phyloP scores from a whole-genome alignment of 1,139 yeast species.

The Nakaseomyces uthaithaninus region DNA sequence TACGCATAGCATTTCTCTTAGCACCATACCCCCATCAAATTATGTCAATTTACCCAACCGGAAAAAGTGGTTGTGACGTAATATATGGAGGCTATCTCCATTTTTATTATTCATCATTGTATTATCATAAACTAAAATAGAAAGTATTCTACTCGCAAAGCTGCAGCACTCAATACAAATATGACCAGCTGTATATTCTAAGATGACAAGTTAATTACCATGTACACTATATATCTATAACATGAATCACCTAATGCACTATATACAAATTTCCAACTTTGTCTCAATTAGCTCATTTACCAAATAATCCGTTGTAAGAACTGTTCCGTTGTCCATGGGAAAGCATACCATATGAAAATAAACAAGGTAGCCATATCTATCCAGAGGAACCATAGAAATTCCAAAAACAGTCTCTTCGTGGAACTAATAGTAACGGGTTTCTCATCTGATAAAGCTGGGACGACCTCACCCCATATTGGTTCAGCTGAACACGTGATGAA shows the following conservation, averaged over 20 bases:
- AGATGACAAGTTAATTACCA: neutral
- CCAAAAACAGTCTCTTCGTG: slow-evolving; percentile 40
- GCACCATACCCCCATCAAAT: no score
- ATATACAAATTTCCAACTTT: neutral
- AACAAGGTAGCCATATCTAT: slow-evolving; percentile 47
- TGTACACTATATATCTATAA: slow-evolving; percentile 5
- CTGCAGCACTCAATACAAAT: neutral
- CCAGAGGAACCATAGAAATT: slow-evolving; percentile 51
- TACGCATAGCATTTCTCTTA: slow-evolving; percentile 2
- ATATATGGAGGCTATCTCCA: neutral
- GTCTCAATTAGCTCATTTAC: no score
- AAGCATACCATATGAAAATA: slow-evolving; percentile 55
- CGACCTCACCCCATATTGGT: slow-evolving; percentile 27
- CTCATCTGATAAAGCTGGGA: slow-evolving; percentile 15
- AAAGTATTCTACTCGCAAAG: neutral
- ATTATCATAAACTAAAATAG: neutral
- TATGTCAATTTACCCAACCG: no score
- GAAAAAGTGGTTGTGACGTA: no score
- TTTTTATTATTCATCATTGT: slow-evolving; percentile 5
- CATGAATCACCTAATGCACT: slow-evolving; percentile 4
- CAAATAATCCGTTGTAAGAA: slow-evolving; percentile 75
- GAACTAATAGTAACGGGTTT: slow-evolving; percentile 22
- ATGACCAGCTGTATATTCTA: no score
- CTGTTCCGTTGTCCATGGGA: slow-evolving; percentile 60
- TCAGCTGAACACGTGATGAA: slow-evolving; percentile 40